Evolutionary conservation across 352 stramenopile genomes (phyloP).

Genomic region (Phytophthora chlamydospora): DNA sequence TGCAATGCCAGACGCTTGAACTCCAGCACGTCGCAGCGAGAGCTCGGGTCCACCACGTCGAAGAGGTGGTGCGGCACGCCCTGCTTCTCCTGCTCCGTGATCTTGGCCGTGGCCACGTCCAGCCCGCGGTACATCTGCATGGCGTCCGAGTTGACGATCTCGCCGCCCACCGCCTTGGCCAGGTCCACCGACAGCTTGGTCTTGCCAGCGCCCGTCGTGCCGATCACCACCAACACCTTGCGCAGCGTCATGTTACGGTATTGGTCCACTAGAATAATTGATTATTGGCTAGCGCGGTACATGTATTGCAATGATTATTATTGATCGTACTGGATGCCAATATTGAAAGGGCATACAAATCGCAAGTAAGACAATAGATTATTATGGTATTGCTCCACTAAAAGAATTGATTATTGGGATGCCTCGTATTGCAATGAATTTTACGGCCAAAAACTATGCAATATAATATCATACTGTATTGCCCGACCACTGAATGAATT

Average conservation of each 20-base stretch:
- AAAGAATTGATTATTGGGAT: too few species aligned
- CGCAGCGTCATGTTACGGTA: conserved; percentile 66
- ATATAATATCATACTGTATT: too few species aligned
- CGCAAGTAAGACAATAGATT: too few species aligned
- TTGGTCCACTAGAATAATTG: too few species aligned
- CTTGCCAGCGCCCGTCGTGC: conserved; percentile 92
- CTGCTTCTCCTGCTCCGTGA: conserved; percentile 84
- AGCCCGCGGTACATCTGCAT: conserved; percentile 93
- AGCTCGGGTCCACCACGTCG: conserved; percentile 81
- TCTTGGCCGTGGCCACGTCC: conserved; percentile 91
- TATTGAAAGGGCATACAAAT: too few species aligned
- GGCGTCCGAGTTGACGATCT: conserved; percentile 92
- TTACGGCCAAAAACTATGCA: too few species aligned
- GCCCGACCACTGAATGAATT: too few species aligned
- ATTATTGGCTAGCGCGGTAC: too few species aligned
- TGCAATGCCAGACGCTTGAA: conserved; percentile 79
- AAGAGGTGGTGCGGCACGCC: conserved; percentile 91
- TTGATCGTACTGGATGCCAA: too few species aligned
- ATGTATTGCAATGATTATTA: too few species aligned
- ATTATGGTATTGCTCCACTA: too few species aligned
- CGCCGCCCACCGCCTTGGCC: conserved; percentile 86
- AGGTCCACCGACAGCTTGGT: conserved; percentile 93
- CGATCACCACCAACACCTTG: conserved; percentile 90
- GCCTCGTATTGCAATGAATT: too few species aligned
- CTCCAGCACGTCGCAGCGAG: conserved; percentile 79